These are phyloP conservation scores for Juglanconis juglandina DNA, from an alignment of 2,329 filamentous ascomycete genomes.

Conservation along the genomic window DNA sequence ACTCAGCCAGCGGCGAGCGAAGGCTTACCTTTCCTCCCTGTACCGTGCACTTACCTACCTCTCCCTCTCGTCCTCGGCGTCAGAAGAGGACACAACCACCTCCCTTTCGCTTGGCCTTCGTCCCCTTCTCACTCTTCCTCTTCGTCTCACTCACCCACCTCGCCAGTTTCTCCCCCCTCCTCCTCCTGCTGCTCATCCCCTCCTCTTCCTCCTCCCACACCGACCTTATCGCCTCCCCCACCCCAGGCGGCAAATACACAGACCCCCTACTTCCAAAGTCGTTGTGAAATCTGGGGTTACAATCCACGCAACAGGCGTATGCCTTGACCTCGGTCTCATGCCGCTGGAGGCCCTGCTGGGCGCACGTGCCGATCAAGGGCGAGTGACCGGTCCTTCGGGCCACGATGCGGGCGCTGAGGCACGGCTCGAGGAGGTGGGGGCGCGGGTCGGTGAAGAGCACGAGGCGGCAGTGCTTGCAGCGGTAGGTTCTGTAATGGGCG, in stretches of 20 bases:
- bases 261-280: neutral
- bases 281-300: neutral
- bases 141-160: neutral
- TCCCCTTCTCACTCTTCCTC: neutral
- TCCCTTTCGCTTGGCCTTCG: neutral
- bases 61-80: neutral
- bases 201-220: neutral
- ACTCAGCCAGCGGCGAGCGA: neutral
- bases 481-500: neutral
- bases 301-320: slow-evolving; percentile 8
- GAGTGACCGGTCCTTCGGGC: too few species aligned
- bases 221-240: neutral
- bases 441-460: neutral
- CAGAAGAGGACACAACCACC: neutral
- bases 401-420: neutral
- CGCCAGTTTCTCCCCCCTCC: neutral
- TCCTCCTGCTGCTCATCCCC: neutral
- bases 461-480: slow-evolving; percentile 1
- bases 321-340: neutral
- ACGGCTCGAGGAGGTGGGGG: neutral
- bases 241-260: neutral
- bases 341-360: neutral
- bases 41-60: neutral
- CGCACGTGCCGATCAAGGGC: neutral
- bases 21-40: neutral